Conservation (phyloP, 139 green algal species). For the Chlorella sp. region DNA sequence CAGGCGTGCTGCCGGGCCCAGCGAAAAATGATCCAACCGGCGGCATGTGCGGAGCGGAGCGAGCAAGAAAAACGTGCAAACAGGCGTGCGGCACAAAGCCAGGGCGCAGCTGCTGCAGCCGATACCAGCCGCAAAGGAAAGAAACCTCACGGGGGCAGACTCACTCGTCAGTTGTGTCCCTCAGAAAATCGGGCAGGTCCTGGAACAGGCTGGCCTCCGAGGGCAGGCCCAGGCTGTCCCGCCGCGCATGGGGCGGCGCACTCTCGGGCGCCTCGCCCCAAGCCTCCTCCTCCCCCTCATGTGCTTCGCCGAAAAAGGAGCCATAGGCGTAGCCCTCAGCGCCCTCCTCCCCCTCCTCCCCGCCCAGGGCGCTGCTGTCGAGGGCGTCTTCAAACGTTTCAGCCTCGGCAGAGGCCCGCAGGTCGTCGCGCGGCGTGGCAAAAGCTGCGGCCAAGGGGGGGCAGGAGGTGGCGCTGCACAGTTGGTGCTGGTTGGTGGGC, state of each 20-base stretch:
- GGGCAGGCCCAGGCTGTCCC: constrained; percentile 12
- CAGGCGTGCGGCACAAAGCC: no score
- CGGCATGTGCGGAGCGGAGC: no score
- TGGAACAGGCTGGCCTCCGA: constrained; percentile 21
- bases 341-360: neutral
- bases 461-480: neutral
- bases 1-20: no score
- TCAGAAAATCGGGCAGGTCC: constrained; percentile 10
- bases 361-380: neutral
- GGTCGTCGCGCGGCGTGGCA: constrained; percentile 12
- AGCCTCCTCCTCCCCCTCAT: neutral
- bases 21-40: no score
- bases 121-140: no score
- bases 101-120: no score
- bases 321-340: neutral
- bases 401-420: neutral
- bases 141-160: neutral
- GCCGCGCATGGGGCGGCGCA: neutral
- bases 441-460: constrained; percentile 2
- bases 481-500: no score
- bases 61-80: no score
- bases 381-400: neutral
- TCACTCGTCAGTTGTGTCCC: constrained; percentile 24
- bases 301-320: neutral
- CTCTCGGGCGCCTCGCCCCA: neutral